Evolutionary conservation across 2,329 filamentous ascomycete species (phyloP), one percentile per base, ranked within the genome.

Genomic region (Paecilomyces fulvus): DNA sequence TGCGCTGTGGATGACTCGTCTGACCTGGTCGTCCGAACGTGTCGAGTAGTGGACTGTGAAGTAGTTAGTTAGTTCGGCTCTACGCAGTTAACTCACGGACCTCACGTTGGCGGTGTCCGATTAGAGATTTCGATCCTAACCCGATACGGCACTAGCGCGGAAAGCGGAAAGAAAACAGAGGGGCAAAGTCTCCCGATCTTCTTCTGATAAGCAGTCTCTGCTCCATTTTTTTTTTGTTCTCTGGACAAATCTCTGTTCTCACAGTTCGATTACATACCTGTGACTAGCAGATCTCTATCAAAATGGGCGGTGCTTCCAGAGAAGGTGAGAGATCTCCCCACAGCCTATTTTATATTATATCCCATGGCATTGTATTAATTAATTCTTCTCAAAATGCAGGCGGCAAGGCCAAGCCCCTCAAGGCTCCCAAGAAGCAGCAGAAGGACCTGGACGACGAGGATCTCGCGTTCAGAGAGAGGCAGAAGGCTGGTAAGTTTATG

Each of bases 391-490:
- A 53, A 53, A 52, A 21, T 54, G 57, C 61, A 92, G 88, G 87
- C 73, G 88, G 88, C 80, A 92, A 91, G 81, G 84, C 78, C 65
- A 90, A 91, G 83, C 88, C 88, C 65, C 79, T 90, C 76, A 96
- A 96, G 86, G 83, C 87, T 64, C 80, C 90, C 59, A 96, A 96
- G 86, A 95, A 92, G 83, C 81, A 83, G 55, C 80, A 81, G 70
- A 88, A 87, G 75, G 91, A 96, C 1, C 75, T 92, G 57, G 92
- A 96, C 71, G 91, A 96, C 0, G 90, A 95, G 49, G 91, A 96
- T 63, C 75, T 86, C 71, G 90, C 90, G 5, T 91, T 82, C 81
- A 86, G 85, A 69, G 84, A 88, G 73, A 95, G 91, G 85, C 87
- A 91, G 79, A 84, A 80, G 66, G 89, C 89, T 58, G 90, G 92